phyloP scores from a whole-genome alignment of 2,329 filamentous ascomycete species.

The Penicillium sp. region DNA sequence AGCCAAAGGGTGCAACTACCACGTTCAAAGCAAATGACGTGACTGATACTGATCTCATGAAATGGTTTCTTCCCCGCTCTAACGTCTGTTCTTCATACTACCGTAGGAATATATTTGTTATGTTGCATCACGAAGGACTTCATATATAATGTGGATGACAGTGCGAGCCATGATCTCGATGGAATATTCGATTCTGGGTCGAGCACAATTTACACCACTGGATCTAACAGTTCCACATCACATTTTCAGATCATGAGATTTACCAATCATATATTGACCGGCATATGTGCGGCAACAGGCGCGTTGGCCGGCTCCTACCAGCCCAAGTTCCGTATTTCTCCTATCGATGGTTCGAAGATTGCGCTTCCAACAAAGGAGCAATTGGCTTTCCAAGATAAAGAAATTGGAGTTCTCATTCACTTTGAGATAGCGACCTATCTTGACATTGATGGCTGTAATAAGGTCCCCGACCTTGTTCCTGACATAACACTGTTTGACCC shows the following conservation, averaged over 20 bases:
- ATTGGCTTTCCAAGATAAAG: slow-evolving; percentile 10
- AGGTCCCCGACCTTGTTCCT: slow-evolving; percentile 8
- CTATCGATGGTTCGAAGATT: slow-evolving; percentile 11
- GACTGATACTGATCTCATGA: background rate
- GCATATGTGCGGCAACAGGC: background rate
- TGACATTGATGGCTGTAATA: slow-evolving; percentile 11
- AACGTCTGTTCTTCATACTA: background rate
- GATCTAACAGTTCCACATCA: background rate
- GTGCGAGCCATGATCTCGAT: background rate
- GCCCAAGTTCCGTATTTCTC: slow-evolving; percentile 10
- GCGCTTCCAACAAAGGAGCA: slow-evolving; percentile 11
- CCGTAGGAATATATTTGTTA: background rate
- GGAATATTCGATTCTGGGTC: background rate
- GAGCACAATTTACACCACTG: background rate
- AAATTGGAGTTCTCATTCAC: slow-evolving; percentile 11
- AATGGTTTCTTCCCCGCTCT: background rate
- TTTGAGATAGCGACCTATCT: slow-evolving; percentile 12
- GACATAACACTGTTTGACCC: slow-evolving; percentile 6
- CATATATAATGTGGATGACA: background rate
- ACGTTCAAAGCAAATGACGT: no score
- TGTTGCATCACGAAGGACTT: background rate
- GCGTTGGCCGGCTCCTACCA: background rate
- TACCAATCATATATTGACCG: background rate
- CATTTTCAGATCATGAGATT: background rate
- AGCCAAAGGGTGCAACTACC: no score